Conservation (phyloP, 805 yeast genomes). For the Candida easanensis region DNA sequence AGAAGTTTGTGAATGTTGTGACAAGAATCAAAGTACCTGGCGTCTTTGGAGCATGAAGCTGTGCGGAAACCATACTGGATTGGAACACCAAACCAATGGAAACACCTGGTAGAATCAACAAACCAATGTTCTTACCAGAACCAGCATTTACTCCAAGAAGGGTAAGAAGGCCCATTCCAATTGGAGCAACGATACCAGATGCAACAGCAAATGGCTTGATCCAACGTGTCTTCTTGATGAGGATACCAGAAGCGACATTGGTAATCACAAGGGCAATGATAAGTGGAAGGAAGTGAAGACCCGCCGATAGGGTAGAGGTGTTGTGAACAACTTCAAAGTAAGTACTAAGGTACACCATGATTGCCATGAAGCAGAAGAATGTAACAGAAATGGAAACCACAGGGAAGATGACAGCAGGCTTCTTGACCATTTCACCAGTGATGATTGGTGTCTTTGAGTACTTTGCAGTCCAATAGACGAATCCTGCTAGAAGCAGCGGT, state of each 20-base stretch:
- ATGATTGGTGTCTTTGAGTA: conserved; percentile 15
- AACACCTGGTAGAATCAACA: conserved; percentile 34
- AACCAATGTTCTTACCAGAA: conserved; percentile 32
- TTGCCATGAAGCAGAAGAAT: conserved; percentile 5
- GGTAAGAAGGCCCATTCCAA: conserved; percentile 35
- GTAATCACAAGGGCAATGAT: conserved; percentile 37
- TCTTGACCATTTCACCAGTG: conserved; percentile 19
- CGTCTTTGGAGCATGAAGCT: conserved; percentile 43
- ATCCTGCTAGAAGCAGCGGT: background rate
- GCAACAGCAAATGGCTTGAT: conserved; percentile 34
- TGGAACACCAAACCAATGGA: conserved; percentile 35
- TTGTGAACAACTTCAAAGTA: conserved; percentile 30
- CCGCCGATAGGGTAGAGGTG: conserved; percentile 40
- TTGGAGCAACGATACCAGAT: conserved; percentile 29
- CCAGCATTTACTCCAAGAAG: conserved; percentile 31
- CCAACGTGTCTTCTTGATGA: conserved; percentile 31
- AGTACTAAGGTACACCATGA: conserved; percentile 7
- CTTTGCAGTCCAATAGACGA: conserved; percentile 3
- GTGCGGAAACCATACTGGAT: conserved; percentile 29
- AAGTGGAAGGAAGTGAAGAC: conserved; percentile 41
- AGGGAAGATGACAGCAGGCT: conserved; percentile 1
- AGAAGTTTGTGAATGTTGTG: conserved; percentile 40
- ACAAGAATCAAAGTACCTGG: conserved; percentile 46
- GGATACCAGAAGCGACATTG: conserved; percentile 24
- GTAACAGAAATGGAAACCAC: background rate